These are phyloP conservation scores for Zostera marina DNA, from an alignment of 116 monocot species.

Conservation along the genomic window DNA sequence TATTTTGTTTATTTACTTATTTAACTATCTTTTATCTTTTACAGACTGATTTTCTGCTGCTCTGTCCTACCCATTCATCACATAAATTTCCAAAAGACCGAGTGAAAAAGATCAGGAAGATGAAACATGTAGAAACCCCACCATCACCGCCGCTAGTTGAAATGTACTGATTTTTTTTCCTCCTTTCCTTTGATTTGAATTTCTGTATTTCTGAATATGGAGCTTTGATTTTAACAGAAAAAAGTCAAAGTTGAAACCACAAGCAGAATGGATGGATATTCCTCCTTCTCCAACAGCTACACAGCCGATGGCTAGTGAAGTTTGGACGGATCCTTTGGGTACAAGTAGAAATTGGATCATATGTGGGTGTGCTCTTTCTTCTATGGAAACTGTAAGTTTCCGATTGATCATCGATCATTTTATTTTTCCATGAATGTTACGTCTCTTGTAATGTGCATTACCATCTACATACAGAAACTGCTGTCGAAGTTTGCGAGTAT, in stretches of 20 bases:
- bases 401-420: background rate
- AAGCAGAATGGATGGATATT: no score
- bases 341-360: constrained; percentile 35
- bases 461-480: constrained; percentile 22
- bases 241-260: background rate
- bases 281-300: constrained; percentile 2
- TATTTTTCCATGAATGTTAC: background rate
- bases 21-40: constrained; percentile 6
- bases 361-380: constrained; percentile 59
- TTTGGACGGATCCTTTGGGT: constrained; percentile 22
- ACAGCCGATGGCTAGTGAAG: background rate
- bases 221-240: constrained; percentile 11
- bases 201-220: no score
- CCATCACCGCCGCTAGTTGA: background rate
- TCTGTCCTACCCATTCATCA: constrained; percentile 58
- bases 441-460: background rate
- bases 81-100: constrained; percentile 52
- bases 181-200: no score
- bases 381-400: constrained; percentile 29
- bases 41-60: constrained; percentile 55
- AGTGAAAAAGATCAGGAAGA: constrained; percentile 25
- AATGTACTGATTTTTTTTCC: background rate
- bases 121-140: background rate
- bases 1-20: background rate
- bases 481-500: constrained; percentile 35